Evolutionary conservation across 148 eudicot genomes (phyloP).

Genomic region (Rhododendron henanense): DNA sequence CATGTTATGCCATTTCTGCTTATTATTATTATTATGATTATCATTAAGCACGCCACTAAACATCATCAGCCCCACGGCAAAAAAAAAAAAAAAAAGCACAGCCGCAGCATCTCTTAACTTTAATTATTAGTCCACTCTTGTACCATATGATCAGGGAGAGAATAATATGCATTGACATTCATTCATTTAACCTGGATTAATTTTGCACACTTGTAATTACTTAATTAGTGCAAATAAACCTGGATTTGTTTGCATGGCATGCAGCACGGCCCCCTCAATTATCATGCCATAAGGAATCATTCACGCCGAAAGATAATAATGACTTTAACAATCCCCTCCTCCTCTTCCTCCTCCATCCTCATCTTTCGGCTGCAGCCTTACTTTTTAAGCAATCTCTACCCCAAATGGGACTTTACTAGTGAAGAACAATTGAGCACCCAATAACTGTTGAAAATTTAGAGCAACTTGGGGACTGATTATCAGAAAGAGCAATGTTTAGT

Average conservation of each 20-base stretch:
- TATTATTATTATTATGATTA: background rate
- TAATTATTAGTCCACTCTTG: background rate
- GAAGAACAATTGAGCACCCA: background rate
- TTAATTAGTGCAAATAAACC: background rate
- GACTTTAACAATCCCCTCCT: background rate
- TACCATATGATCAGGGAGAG: background rate
- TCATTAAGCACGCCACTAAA: constrained; percentile 1
- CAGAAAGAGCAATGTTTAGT: background rate
- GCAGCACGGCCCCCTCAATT: background rate
- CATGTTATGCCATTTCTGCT: background rate
- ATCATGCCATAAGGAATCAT: background rate
- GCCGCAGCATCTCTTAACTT: background rate
- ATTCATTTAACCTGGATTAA: background rate
- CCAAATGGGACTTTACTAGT: background rate
- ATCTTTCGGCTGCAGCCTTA: background rate
- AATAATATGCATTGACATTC: background rate
- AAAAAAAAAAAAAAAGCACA: background rate
- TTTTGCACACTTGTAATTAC: background rate
- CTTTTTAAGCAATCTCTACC: background rate
- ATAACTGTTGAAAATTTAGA: background rate
- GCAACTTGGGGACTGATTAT: background rate
- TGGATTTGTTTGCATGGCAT: background rate
- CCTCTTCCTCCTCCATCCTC: background rate
- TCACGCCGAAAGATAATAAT: background rate
- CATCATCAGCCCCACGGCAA: background rate